Evolutionary conservation across 306 rosid genomes (phyloP), one percentile per base, ranked within the genome.

Genomic region (Myrica gale): DNA sequence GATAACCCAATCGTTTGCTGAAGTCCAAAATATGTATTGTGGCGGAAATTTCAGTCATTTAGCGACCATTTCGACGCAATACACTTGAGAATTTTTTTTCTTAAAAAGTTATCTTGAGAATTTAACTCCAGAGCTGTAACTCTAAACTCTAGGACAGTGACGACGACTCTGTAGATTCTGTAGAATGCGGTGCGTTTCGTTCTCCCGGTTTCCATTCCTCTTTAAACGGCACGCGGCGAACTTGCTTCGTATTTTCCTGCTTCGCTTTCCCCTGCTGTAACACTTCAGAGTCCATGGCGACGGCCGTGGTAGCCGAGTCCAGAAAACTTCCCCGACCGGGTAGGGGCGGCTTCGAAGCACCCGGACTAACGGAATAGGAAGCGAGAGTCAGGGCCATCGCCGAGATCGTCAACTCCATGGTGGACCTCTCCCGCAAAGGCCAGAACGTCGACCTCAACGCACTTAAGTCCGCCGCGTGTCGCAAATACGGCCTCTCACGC

Each of bases 341-440:
- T 0, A 85, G 88, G 68, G 97, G 97, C 6, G 97, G 99, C 13
- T 95, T 81, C 80, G 91, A 92, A 72, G 96, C 79, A 5, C 97
- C 89, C 37, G 99, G 99, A 45, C 83, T 92, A 1, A 84, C 91
- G 15, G 99, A 95, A 48, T 97, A 95, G 45, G 99, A 95, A 69
- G 99, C 90, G 4, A 85, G 99, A 5, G 99, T 95, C 17, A 90
- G 99, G 8, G 99, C 99, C 37, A 95, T 95, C 8, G 87, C 97
- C 41, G 97, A 95, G 85, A 95, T 95, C 76, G 97, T 95, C 0
- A 86, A 77, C 57, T 92, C 99, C 48, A 95, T 92, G 99, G 91
- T 92, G 48, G 97, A 90, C 60, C 92, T 92, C 76, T 95, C 97
- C 5, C 97, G 92, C 19, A 85, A 83, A 41, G 99, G 97, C 68